phyloP scores from a whole-genome alignment of 2,329 filamentous ascomycete genomes.

The Colletotrichum sp. region DNA sequence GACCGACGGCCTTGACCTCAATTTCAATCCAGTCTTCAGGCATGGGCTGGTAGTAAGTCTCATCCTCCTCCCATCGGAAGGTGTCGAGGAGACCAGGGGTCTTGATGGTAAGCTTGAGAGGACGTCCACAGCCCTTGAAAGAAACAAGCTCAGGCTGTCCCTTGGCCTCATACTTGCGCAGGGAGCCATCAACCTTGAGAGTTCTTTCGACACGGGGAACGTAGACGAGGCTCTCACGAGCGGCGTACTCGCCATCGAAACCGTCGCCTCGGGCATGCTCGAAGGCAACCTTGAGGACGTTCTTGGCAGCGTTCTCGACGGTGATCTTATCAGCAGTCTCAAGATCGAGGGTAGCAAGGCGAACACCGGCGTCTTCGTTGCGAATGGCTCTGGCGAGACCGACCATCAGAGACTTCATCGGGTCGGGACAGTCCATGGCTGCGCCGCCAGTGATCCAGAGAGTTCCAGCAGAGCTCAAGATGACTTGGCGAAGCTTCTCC shows the following conservation, averaged over 20 bases:
- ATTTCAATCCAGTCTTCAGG: conserved; percentile 25
- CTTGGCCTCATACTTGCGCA: conserved; percentile 2
- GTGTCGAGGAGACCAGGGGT: conserved; percentile 28
- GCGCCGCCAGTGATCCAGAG: conserved; percentile 19
- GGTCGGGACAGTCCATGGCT: conserved; percentile 13
- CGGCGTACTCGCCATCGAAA: conserved; percentile 1
- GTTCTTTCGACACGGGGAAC: conserved; percentile 6
- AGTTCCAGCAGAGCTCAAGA: conserved; percentile 1
- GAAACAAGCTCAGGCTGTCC: conserved; percentile 12
- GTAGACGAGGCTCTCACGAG: neutral
- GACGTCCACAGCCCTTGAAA: conserved; percentile 10
- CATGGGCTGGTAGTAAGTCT: neutral
- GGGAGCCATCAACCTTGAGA: neutral
- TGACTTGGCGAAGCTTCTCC: conserved; percentile 1
- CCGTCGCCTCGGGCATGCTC: neutral
- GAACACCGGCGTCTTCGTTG: conserved; percentile 21
- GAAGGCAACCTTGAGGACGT: neutral
- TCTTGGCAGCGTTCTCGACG: neutral
- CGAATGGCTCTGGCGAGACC: conserved; percentile 21
- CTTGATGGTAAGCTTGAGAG: conserved; percentile 23
- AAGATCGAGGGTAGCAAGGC: conserved; percentile 9
- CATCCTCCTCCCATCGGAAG: conserved; percentile 27
- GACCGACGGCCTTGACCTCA: conserved; percentile 28
- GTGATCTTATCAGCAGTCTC: neutral
- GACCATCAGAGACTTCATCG: conserved; percentile 7